phyloP scores from a whole-genome alignment of 768 basidiomycete species.

The Suillus ampliporus region DNA sequence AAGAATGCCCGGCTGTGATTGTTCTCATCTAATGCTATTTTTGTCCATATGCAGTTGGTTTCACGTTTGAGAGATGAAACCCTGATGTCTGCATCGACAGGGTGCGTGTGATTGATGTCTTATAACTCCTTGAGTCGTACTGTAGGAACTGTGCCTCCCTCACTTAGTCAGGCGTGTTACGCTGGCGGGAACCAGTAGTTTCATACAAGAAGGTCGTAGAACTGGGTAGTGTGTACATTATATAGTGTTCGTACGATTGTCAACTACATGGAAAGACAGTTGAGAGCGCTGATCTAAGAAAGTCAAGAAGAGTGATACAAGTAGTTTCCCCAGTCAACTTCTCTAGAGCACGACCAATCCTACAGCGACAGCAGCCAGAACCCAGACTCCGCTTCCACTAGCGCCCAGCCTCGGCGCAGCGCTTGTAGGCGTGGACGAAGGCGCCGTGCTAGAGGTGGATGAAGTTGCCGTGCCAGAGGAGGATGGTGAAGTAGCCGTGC shows the following conservation, averaged over 20 bases:
- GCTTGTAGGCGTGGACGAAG: neutral
- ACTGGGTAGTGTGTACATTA: neutral
- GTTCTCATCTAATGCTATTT: neutral
- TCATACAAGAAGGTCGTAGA: neutral
- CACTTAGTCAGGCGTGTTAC: too few relatives aligned
- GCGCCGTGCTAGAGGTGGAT: neutral
- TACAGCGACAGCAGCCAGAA: neutral
- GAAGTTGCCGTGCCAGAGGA: neutral
- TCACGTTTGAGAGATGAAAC: too few relatives aligned
- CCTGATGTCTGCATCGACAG: too few relatives aligned
- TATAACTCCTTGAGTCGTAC: too few relatives aligned
- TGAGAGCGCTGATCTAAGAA: neutral
- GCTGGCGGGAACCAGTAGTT: neutral
- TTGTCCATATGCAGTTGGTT: neutral
- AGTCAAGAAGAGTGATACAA: neutral
- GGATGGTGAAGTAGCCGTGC: neutral
- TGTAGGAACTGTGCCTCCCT: too few relatives aligned
- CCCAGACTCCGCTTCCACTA: neutral
- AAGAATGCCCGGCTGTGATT: conserved; percentile 48
- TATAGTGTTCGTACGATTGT: neutral
- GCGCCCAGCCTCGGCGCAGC: neutral
- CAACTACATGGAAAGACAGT: neutral
- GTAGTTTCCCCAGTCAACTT: neutral
- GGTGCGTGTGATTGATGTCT: too few relatives aligned
- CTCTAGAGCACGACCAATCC: neutral